Conservation (phyloP, 768 basidiomycete species). For the Boletus barrowsii region DNA sequence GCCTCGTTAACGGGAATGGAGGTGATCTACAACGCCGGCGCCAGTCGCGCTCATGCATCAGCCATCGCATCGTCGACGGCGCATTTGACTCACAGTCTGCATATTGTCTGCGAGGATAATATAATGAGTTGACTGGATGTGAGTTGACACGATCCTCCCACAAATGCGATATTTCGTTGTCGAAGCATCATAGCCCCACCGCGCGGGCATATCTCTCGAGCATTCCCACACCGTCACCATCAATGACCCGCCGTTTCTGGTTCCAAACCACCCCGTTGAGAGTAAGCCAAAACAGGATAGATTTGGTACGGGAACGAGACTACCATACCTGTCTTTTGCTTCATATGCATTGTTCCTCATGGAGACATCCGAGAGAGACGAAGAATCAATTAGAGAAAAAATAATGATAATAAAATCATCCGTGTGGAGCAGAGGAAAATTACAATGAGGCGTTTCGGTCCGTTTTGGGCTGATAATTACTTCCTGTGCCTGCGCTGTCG, state of each 20-base stretch:
- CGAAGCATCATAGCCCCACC: too few relatives aligned
- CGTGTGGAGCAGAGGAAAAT: too few relatives aligned
- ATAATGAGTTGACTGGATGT: neutral
- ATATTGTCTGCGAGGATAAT: slow-evolving; percentile 6
- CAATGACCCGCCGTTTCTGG: neutral
- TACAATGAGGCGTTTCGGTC: too few relatives aligned
- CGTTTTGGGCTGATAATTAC: too few relatives aligned
- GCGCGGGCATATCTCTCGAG: too few relatives aligned
- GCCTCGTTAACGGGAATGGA: slow-evolving; percentile 17
- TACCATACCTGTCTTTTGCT: too few relatives aligned
- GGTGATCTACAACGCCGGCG: slow-evolving; percentile 2
- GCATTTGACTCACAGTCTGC: slow-evolving; percentile 17
- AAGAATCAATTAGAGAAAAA: neutral
- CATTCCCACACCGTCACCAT: too few relatives aligned
- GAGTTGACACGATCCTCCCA: too few relatives aligned
- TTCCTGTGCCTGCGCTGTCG: too few relatives aligned
- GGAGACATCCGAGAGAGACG: neutral
- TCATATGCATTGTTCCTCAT: too few relatives aligned
- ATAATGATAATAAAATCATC: too few relatives aligned
- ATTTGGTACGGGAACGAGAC: neutral
- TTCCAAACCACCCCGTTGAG: neutral
- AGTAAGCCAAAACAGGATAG: neutral
- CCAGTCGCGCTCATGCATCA: neutral
- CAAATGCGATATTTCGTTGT: too few relatives aligned
- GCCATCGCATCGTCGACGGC: neutral